A percentile compares a stretch with the other conserved stretches of the same genome.
Conservation (phyloP, 176 grass and related monocot genomes). For the Thinopyrum elongatum region DNA sequence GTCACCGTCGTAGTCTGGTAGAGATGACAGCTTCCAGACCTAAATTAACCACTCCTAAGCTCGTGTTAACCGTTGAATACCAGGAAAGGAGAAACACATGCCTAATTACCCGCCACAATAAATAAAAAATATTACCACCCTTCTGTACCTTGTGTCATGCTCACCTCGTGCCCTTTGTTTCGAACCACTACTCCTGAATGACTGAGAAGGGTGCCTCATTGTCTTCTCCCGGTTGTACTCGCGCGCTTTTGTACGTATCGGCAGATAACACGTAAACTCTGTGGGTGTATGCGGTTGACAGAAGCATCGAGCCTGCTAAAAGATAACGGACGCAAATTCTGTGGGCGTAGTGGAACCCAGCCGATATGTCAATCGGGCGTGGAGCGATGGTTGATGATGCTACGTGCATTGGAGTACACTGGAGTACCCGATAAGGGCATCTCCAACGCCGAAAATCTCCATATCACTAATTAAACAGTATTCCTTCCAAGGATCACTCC, state of each 20-base stretch:
- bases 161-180: neutral
- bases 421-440: no score
- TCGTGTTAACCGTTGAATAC: neutral
- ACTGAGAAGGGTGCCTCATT: neutral
- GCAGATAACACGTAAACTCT: neutral
- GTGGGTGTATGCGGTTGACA: neutral
- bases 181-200: neutral
- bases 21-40: no score
- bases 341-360: neutral
- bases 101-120: neutral
- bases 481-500: no score
- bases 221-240: neutral
- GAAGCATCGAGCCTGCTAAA: neutral
- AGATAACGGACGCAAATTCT: neutral
- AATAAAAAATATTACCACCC: neutral
- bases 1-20: no score
- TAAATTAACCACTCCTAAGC: neutral
- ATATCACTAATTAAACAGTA: no score
- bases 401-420: no score
- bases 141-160: neutral
- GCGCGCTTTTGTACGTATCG: neutral
- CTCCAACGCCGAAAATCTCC: no score
- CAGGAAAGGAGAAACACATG: neutral
- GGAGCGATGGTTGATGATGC: no score
- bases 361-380: neutral